phyloP scores from a whole-genome alignment of 306 rosid species.

The Neltuma alba region DNA sequence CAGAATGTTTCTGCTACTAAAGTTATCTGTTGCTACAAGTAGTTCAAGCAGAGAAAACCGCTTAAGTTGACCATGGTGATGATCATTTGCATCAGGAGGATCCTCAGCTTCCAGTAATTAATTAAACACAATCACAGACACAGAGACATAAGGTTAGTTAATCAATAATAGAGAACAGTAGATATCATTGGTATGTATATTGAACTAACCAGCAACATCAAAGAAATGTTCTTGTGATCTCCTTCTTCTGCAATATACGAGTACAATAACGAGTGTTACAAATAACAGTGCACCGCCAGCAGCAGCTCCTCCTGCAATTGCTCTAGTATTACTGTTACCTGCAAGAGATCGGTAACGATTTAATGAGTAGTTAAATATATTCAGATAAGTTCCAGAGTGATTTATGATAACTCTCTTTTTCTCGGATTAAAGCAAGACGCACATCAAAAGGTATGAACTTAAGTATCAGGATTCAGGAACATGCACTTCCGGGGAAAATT shows the following conservation, averaged over 20 bases:
- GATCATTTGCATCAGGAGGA: background rate
- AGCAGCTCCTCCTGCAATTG: constrained; percentile 77
- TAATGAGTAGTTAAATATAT: background rate
- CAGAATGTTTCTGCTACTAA: background rate
- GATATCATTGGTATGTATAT: background rate
- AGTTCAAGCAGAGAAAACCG: background rate
- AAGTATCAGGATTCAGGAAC: too few relatives aligned
- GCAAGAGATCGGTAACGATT: background rate
- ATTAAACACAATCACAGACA: background rate
- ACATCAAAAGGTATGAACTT: background rate
- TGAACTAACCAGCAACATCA: constrained; percentile 68
- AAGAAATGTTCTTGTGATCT: constrained; percentile 60
- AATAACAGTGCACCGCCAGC: constrained; percentile 66
- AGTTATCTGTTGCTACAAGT: background rate
- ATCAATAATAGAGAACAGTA: background rate
- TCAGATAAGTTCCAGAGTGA: background rate
- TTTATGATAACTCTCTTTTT: background rate
- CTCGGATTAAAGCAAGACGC: background rate
- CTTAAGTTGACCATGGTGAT: background rate
- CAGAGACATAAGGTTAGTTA: background rate
- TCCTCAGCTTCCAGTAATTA: background rate
- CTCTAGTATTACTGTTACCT: constrained; percentile 51
- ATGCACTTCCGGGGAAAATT: too few relatives aligned
- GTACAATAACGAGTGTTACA: constrained; percentile 67
- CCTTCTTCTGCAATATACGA: constrained; percentile 57